Base-by-base conservation (phyloP, 192 early-diverging fungal genomes). In the Coemansia sp. region DNA sequence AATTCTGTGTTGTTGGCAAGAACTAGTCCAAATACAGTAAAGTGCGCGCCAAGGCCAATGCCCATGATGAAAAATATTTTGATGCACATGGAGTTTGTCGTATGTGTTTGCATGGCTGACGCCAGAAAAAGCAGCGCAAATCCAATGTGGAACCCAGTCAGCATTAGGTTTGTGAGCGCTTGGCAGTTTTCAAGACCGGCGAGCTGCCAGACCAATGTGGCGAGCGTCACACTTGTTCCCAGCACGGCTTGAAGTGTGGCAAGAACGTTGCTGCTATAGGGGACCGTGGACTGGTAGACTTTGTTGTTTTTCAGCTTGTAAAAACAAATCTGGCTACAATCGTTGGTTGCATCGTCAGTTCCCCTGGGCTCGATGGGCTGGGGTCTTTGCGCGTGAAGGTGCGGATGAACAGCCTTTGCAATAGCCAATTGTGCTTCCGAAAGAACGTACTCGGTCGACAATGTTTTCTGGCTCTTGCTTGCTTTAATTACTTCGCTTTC, bases 31-130 rank as follows among this genome's bases (percentile, higher is more conserved):
- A 67, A 50, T 36, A 67, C 60, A 15, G 34, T 15, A 20, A 60
- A 67, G 20, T 73, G 64, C 9, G 57, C 61, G 5, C 56, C 54
- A 3, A 73, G 25, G 7, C 60, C 71, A 2, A 60, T n/a, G 10
- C 14, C 46, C 31, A 73, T 51, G 42, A 73, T 73, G 12, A 70
- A 25, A 15, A 76, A 76, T 26, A 63, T 67, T 48, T 76, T 76
- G 56, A 70, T 51, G 48, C 68, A 76, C 52, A 31, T 38, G 12
- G 53, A 50, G 61, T 76, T 67, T 1, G 44, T 61, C 15, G 56
- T 26, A 14, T 76, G 68, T 7, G 68, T 67, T 18, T 76, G 74
- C 47, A 70, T 52, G 0, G 74, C 74, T 0, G 68, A 70, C 1
- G 57, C 74, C 11, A 64, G 0, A 4, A 76, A 34, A 28, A 70